Percentiles rank a stretch among this genome's conserved stretches.
Conservation (phyloP, 352 stramenopile species). For the Phytophthora podocarpi region DNA sequence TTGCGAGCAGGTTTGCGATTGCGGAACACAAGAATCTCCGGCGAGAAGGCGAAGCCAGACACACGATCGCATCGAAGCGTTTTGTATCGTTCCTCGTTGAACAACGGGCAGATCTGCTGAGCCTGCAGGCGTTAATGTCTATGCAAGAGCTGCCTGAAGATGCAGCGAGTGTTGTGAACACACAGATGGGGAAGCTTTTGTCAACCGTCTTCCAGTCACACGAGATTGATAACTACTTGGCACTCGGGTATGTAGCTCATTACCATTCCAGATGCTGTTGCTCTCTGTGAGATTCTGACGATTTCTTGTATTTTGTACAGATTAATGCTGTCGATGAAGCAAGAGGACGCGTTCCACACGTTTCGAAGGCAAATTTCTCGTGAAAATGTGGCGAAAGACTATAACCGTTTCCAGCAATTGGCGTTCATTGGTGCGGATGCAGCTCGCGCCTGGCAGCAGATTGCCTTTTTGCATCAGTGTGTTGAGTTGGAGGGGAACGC, state of each 20-base stretch:
- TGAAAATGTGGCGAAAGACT: conserved; percentile 86
- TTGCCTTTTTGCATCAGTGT: conserved; percentile 83
- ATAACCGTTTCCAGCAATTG: conserved; percentile 77
- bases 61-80: conserved; percentile 63
- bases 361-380: conserved; percentile 80
- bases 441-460: conserved; percentile 79
- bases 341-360: conserved; percentile 68
- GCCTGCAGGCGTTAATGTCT: conserved; percentile 64
- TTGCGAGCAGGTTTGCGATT: conserved; percentile 66
- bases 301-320: conserved; percentile 30
- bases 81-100: conserved; percentile 74
- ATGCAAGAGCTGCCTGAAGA: conserved; percentile 68
- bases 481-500: conserved; percentile 83
- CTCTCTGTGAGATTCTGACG: not conserved
- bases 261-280: not conserved
- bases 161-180: conserved; percentile 45
- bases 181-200: conserved; percentile 59
- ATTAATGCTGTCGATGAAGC: conserved; percentile 78
- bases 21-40: conserved; percentile 55
- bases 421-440: conserved; percentile 75
- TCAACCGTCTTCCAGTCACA: conserved; percentile 76
- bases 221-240: conserved; percentile 73
- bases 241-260: conserved; percentile 49
- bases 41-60: conserved; percentile 18
- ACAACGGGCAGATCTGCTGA: conserved; percentile 67